Evolutionary conservation across 805 yeast species (phyloP), one percentile per base, ranked within the genome.

Genomic region (Candida koratica): DNA sequence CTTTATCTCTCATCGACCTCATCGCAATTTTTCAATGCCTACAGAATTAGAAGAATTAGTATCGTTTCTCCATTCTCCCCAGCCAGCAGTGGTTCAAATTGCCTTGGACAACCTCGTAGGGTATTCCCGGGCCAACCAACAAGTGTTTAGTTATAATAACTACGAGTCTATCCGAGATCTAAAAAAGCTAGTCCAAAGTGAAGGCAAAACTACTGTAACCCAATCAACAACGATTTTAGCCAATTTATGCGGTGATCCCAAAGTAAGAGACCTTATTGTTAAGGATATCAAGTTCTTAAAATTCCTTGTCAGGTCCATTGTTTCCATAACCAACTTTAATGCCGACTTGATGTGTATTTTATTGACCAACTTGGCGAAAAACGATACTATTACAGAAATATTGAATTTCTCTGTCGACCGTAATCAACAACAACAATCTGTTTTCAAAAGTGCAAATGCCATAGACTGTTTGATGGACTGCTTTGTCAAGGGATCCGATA

Each of bases 81-180:
- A 83, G 52, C 80, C 84, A 2, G 81, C 82, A 8, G 84, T 87
- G 20, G 77, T 82, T 41, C 86, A 81, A 48, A 81, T 88, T 38
- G 97, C 97, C 0, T 66, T 89, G 32, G 93, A 84, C 49, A 80
- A 87, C 55, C 58, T 88, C 37, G 87, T 86, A 9, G 94, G 89
- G 2, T 85, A 72, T 56, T 81, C 95, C 7, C 76, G 79, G 30
- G 90, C 90, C 6, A 75, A 79, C 23, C 77, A 75, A 34, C 63
- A 67, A 24, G 67, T 86, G 19, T 90, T 90, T 64, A 71, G 75
- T 43, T 73, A 78, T 51, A 79, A 86, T 53, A 73, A 84, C 49
- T 79, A 69, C 52, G 73, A 73, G 42, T 83, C 96, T 4, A 73
- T 88, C 41, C 68, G 69, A 33, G 94, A 88, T 56, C 66, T 90